Evolutionary conservation across 1,284 basidiomycete species (phyloP).

Genomic region (Porodaedalea pini): DNA sequence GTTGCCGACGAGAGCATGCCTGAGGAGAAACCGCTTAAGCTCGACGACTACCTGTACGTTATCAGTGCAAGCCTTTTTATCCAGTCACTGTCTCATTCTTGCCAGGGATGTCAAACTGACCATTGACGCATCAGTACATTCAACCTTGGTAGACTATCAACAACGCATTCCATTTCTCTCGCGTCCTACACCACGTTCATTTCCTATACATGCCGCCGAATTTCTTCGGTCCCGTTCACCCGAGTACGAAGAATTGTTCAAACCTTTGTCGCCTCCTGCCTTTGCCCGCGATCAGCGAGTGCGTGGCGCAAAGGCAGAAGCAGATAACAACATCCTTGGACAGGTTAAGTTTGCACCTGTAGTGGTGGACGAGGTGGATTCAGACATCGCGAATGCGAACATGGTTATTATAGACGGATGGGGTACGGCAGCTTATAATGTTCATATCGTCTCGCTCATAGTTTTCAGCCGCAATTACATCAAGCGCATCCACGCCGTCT

Average conservation of each 20-base stretch:
- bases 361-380: slow-evolving; percentile 35
- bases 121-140: slow-evolving; percentile 30
- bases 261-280: slow-evolving; percentile 34
- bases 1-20: slow-evolving; percentile 26
- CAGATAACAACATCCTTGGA: not conserved
- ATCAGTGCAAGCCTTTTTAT: not conserved
- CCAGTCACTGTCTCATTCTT: not conserved
- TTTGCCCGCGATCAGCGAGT: slow-evolving; percentile 39
- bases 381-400: slow-evolving; percentile 41
- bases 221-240: slow-evolving; percentile 29
- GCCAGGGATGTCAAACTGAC: slow-evolving; percentile 34
- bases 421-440: slow-evolving; percentile 37
- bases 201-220: slow-evolving; percentile 27
- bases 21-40: slow-evolving; percentile 26
- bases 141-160: slow-evolving; percentile 24
- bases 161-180: slow-evolving; percentile 21
- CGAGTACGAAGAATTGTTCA: not conserved
- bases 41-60: slow-evolving; percentile 35
- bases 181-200: not conserved
- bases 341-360: not conserved
- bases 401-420: slow-evolving; percentile 57
- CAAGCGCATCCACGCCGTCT: slow-evolving; percentile 31
- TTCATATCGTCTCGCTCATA: not conserved
- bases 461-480: slow-evolving; percentile 14
- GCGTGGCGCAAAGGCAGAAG: not conserved